Evolutionary conservation across 805 yeast genomes (phyloP).

Genomic region (Zygoascus biomembranicola): DNA sequence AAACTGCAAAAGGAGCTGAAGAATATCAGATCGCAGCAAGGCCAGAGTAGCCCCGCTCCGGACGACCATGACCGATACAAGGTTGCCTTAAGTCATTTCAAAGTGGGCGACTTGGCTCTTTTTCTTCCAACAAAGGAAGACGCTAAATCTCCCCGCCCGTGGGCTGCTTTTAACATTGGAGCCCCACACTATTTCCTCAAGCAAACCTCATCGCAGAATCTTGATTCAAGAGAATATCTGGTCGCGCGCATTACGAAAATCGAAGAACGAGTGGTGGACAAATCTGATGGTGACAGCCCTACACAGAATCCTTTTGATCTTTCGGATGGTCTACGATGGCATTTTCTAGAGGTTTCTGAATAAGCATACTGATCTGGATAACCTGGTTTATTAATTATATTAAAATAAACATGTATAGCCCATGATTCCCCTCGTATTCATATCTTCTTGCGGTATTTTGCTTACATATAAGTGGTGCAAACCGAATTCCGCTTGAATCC

Average conservation of each 20-base stretch:
- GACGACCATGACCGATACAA: slow-evolving; percentile 37
- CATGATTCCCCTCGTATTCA: too few relatives aligned
- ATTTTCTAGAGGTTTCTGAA: slow-evolving; percentile 38
- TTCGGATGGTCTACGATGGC: slow-evolving; percentile 58
- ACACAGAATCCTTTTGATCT: slow-evolving; percentile 59
- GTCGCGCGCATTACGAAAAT: slow-evolving; percentile 61
- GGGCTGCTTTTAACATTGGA: slow-evolving; percentile 94
- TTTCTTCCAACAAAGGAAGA: slow-evolving; percentile 67
- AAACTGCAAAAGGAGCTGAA: slow-evolving; percentile 69
- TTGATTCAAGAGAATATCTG: slow-evolving; percentile 64
- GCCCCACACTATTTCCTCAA: slow-evolving; percentile 76
- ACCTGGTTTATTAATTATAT: too few relatives aligned
- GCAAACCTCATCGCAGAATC: slow-evolving; percentile 30
- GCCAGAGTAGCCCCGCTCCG: not conserved
- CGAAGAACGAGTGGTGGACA: slow-evolving; percentile 40
- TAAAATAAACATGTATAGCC: too few relatives aligned
- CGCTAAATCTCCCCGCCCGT: slow-evolving; percentile 40
- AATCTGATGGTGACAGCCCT: slow-evolving; percentile 31
- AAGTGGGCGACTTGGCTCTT: slow-evolving; percentile 66
- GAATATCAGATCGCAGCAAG: slow-evolving; percentile 28
- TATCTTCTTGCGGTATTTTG: too few relatives aligned
- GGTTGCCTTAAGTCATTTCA: slow-evolving; percentile 61
- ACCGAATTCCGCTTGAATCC: too few relatives aligned
- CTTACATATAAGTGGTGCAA: too few relatives aligned
- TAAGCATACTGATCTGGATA: slow-evolving; percentile 19